Evolutionary conservation across 345 rosid genomes (phyloP).

Genomic region (Syzygium oleosum): DNA sequence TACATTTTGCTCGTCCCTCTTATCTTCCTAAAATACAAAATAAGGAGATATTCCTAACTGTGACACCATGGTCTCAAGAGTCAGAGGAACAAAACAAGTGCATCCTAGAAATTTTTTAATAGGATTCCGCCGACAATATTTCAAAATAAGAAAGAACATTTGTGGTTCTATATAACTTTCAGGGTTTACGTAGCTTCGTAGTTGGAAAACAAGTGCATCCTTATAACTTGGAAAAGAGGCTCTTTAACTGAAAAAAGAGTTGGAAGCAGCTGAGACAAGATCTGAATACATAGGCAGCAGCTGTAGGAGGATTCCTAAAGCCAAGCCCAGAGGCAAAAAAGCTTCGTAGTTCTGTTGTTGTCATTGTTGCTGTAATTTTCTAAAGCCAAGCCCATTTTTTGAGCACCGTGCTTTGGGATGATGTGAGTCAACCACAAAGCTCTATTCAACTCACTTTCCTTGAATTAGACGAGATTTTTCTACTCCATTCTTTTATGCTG

Average conservation of each 20-base stretch:
- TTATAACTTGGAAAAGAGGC: neutral
- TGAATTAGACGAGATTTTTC: neutral
- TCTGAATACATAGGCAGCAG: neutral
- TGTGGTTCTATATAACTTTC: neutral
- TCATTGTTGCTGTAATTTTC: neutral
- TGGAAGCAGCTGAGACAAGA: neutral
- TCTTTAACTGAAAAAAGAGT: neutral
- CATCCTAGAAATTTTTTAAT: neutral
- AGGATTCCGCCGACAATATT: neutral
- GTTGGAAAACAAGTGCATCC: neutral
- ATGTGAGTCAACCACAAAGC: neutral
- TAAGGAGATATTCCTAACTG: neutral
- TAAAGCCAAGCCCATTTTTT: neutral
- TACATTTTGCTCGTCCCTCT: no score
- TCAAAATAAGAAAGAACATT: neutral
- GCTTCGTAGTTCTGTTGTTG: neutral
- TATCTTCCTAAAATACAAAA: neutral
- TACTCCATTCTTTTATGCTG: neutral
- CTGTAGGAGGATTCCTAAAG: neutral
- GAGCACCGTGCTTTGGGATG: neutral
- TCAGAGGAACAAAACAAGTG: neutral
- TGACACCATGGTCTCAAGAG: neutral
- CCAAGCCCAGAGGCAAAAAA: neutral
- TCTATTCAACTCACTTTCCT: neutral
- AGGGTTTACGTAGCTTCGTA: neutral